Base-by-base conservation (phyloP, 352 stramenopile species). In the Pythium rhizo-oryzae region DNA sequence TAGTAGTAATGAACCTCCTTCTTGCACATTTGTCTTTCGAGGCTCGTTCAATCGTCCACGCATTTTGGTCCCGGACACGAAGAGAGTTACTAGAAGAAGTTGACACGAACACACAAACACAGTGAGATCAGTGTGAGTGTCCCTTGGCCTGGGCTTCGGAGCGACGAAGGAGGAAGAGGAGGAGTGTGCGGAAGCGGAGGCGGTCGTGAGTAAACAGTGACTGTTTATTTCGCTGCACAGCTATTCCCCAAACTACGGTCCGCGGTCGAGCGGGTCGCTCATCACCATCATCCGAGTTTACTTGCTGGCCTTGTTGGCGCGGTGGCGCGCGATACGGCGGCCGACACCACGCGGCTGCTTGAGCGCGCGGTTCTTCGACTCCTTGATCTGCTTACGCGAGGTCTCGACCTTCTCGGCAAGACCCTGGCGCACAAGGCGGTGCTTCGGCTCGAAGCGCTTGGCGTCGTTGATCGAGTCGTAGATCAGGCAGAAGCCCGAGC, bases 341-440 rank as follows among this genome's bases (percentile, higher is more conserved):
- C 97, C 97, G 30, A 98, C 97, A 93, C 97, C 97, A 68, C 97
- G 95, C 61, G 98, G 79, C 35, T 68, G 37, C 94, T 99, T 99
- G 89, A 98, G 97, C 73, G 74, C 93, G 68, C 97, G 96, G 89
- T 99, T 99, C 96, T 99, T 99, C 71, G 93, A 89, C 81, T 99
- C 97, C 94, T 99, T 99, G 85, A 99, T 99, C 78, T 99, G 96
- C 92, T 99, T 99, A 73, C 97, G 90, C 65, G 94, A 99, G 67
- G 85, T 97, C 82, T 99, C 97, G 70, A 98, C 97, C 90, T 98
- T 98, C 64, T 98, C 90, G 44, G 85, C 76, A 62, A 96, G 82
- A 68, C 89, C 89, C 77, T 96, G 87, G 74, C 91, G 93, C 51
- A 99, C 87, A 62, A 99, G 85, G 75, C 97, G 89, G 90, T 99